Evolutionary conservation across 192 early-diverging fungal species (phyloP).

Genomic region (Coemansia sp.): DNA sequence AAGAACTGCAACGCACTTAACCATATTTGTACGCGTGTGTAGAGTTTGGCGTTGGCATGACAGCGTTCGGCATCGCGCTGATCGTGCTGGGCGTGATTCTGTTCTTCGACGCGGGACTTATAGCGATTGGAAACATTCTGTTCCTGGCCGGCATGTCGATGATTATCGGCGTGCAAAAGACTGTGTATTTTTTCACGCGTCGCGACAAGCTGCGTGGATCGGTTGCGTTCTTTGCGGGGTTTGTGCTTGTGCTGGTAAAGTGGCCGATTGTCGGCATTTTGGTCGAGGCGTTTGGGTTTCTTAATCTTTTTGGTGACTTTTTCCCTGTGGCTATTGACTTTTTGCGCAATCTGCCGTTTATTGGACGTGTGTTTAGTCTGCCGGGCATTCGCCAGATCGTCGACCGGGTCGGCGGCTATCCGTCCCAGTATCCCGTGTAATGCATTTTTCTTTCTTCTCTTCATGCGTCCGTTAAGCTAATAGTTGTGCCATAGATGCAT

Average conservation of each 20-base stretch:
- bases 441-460: background rate
- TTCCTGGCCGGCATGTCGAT: slow-evolving; percentile 87
- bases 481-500: background rate
- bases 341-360: slow-evolving; percentile 82
- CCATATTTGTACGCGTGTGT: slow-evolving; percentile 5
- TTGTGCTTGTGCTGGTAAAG: slow-evolving; percentile 83
- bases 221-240: slow-evolving; percentile 84
- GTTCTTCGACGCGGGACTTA: slow-evolving; percentile 91
- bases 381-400: slow-evolving; percentile 79
- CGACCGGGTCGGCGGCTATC: slow-evolving; percentile 44
- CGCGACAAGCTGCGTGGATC: slow-evolving; percentile 87
- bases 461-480: background rate
- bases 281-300: slow-evolving; percentile 90
- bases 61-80: slow-evolving; percentile 88
- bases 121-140: slow-evolving; percentile 95
- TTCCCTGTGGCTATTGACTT: slow-evolving; percentile 91
- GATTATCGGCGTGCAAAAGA: slow-evolving; percentile 87
- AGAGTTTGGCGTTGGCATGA: slow-evolving; percentile 92
- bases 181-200: slow-evolving; percentile 75
- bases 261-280: slow-evolving; percentile 88
- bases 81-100: slow-evolving; percentile 92
- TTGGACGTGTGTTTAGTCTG: slow-evolving; percentile 82
- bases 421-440: slow-evolving; percentile 47
- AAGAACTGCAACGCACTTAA: slow-evolving; percentile 10
- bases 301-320: slow-evolving; percentile 99